Evolutionary conservation across 345 rosid genomes (phyloP).

Genomic region (Populus tremula): DNA sequence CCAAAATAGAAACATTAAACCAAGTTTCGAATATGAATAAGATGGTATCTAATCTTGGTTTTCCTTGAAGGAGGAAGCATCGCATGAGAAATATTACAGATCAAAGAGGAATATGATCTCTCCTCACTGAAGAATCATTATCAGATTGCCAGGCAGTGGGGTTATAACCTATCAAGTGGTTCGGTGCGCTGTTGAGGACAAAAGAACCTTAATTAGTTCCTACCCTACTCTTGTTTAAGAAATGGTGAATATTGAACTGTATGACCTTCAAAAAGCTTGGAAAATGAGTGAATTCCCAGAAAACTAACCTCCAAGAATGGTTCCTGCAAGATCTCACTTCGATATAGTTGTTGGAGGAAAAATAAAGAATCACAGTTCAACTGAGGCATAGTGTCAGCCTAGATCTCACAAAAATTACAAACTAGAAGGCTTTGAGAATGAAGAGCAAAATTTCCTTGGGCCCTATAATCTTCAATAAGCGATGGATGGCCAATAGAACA

Average conservation of each 20-base stretch:
- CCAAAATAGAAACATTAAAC: not conserved
- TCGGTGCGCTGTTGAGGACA: not conserved
- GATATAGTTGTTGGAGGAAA: constrained; percentile 5
- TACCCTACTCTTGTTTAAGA: too few species aligned
- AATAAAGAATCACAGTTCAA: constrained; percentile 13
- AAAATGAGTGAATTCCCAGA: not conserved
- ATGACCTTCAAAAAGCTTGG: not conserved
- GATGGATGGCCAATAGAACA: not conserved
- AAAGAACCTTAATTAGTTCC: not conserved
- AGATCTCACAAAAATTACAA: not conserved
- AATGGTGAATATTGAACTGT: too few species aligned
- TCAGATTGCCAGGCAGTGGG: not conserved
- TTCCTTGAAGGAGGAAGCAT: not conserved
- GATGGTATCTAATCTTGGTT: not conserved
- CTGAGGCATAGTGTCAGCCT: not conserved
- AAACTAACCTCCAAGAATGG: constrained; percentile 22
- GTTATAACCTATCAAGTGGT: not conserved
- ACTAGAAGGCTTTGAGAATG: not conserved
- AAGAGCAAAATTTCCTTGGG: constrained; percentile 1
- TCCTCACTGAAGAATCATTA: not conserved
- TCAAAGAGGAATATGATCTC: not conserved
- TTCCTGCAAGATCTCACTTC: constrained; percentile 13
- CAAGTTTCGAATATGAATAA: not conserved
- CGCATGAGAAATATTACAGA: not conserved
- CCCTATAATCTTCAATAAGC: constrained; percentile 10